Evolutionary conservation across 225 moss, liverwort and hornwort species (phyloP), one percentile per base, ranked within the genome.

Genomic region (Bryum argenteum): DNA sequence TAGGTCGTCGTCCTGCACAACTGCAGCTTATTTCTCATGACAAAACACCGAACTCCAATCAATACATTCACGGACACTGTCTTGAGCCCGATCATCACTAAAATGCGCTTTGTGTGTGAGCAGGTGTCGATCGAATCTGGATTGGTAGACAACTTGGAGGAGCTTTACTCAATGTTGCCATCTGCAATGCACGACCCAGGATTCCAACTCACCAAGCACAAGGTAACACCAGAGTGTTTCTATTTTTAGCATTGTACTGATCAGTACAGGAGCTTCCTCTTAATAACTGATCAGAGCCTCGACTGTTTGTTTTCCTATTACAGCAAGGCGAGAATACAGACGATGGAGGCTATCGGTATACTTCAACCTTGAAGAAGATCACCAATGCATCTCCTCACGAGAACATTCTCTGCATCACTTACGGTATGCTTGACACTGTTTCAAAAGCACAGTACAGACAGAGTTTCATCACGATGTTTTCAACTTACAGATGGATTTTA

Each of bases 41-140:
- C 33, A 33, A 33, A 6, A 33, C 5, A 26, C 26, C 26, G 26
- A 33, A 6, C 5, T 33, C 7, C 33, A 6, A 33, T 33, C 33
- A 28, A 33, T 33, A 6, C 33, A 33, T 33, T 33, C 33, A 33
- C 7, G 33, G 5, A 33, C 33, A 33, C 33, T 33, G 33, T 33
- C 33, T 33, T 33, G 33, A 26, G 26, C n/a, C n/a, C n/a, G n/a
- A n/a, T n/a, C n/a, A n/a, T n/a, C n/a, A n/a, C n/a, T n/a, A n/a
- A n/a, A n/a, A n/a, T n/a, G n/a, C n/a, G n/a, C n/a, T n/a, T n/a
- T n/a, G 4, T 14, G 14, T 71, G 72, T 54, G 69, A 20, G 24
- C 52, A 88, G 88, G 89, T 76, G 19, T 87, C 83, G 15, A 84
- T 91, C 44, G 91, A 91, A 65, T 87, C 52, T 58, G 91, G 84